phyloP scores from a whole-genome alignment of 2,329 filamentous ascomycete genomes.

The Exserohilum rostratum region DNA sequence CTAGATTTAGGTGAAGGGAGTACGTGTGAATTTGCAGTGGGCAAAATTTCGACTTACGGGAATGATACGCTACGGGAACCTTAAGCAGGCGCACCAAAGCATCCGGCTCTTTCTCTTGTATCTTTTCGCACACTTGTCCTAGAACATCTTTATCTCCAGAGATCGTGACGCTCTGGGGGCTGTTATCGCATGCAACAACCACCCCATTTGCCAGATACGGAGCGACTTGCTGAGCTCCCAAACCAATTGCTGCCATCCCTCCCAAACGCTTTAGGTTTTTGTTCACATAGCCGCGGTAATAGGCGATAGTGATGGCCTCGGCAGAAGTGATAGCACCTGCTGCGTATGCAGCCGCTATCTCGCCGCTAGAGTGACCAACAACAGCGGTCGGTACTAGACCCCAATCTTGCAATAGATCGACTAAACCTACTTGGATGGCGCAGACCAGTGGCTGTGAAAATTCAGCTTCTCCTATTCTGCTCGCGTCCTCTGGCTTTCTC shows the following conservation, averaged over 20 bases:
- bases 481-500: background rate
- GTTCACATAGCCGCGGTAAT: slow-evolving; percentile 16
- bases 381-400: slow-evolving; percentile 4
- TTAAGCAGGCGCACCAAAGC: slow-evolving; percentile 21
- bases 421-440: slow-evolving; percentile 32
- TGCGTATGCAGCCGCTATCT: slow-evolving; percentile 34
- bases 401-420: slow-evolving; percentile 25
- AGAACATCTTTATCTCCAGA: slow-evolving; percentile 21
- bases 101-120: slow-evolving; percentile 10
- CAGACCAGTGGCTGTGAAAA: slow-evolving; percentile 31
- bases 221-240: background rate
- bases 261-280: background rate
- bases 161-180: slow-evolving; percentile 22
- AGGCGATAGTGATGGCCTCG: slow-evolving; percentile 25
- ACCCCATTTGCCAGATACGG: background rate
- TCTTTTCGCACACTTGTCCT: background rate
- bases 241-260: slow-evolving; percentile 22
- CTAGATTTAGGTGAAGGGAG: background rate
- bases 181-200: slow-evolving; percentile 23
- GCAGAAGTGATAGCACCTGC: slow-evolving; percentile 20
- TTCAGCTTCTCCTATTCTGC: background rate
- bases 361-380: slow-evolving; percentile 34
- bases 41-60: slow-evolving; percentile 2
- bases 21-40: background rate
- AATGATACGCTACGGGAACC: slow-evolving; percentile 38